Conservation (phyloP, 2,329 filamentous ascomycete species). For the Botrytis cinerea region DNA sequence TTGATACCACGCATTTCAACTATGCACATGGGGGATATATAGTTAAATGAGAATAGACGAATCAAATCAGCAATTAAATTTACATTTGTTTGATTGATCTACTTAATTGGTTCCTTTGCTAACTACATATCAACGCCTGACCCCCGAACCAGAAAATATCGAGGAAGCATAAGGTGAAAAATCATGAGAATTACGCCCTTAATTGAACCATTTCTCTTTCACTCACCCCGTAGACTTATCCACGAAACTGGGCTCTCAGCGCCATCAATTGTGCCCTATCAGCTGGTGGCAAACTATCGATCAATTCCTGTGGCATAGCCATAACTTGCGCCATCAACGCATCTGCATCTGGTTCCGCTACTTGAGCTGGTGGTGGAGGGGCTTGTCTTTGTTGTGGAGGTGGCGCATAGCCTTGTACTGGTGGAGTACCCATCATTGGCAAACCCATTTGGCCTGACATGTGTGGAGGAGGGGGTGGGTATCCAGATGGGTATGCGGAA, state of each 20-base stretch:
- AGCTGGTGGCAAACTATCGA: slow-evolving; percentile 74
- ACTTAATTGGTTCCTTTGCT: slow-evolving; percentile 1
- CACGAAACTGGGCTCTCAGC: slow-evolving; percentile 53
- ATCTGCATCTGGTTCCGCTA: slow-evolving; percentile 60
- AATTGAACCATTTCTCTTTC: neutral
- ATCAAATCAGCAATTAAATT: neutral
- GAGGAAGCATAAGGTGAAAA: neutral
- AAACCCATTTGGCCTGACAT: slow-evolving; percentile 43
- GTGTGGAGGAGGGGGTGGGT: slow-evolving; percentile 45
- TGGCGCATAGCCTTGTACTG: slow-evolving; percentile 45
- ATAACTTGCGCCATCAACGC: slow-evolving; percentile 80
- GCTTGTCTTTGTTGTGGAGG: slow-evolving; percentile 31
- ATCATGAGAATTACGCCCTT: neutral
- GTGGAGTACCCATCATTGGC: slow-evolving; percentile 48
- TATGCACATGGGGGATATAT: neutral
- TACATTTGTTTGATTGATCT: neutral
- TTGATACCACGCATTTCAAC: neutral
- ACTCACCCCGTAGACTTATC: neutral
- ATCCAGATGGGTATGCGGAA: slow-evolving; percentile 42
- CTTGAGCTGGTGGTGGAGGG: slow-evolving; percentile 47
- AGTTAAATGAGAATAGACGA: neutral
- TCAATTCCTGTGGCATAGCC: slow-evolving; percentile 75
- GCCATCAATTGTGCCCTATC: slow-evolving; percentile 79
- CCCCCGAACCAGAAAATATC: neutral
- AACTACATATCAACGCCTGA: slow-evolving; percentile 15